Conservation (phyloP, 441 rosid species). For the Euphorbia schlechtendalii region DNA sequence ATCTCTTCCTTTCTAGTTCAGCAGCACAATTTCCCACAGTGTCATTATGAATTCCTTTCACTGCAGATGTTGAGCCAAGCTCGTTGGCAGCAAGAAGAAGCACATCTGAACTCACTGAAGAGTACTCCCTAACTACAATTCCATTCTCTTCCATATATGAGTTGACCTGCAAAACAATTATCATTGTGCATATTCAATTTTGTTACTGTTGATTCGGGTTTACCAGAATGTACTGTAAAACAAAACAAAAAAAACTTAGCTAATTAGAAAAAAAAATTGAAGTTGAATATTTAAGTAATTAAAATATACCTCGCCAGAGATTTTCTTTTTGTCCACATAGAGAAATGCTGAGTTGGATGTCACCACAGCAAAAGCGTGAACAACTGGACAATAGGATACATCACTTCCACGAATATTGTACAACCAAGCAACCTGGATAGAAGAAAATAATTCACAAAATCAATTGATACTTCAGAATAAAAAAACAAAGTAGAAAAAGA, state of each 20-base stretch:
- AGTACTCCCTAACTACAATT: slow-evolving; percentile 65
- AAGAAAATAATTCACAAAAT: slow-evolving; percentile 6
- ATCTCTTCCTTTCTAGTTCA: slow-evolving; percentile 25
- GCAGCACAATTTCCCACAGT: slow-evolving; percentile 17
- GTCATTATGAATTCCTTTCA: slow-evolving; percentile 17
- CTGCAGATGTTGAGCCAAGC: slow-evolving; percentile 35
- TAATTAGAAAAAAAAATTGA: too few species aligned
- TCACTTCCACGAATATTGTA: slow-evolving; percentile 93
- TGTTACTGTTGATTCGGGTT: neutral
- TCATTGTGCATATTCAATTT: slow-evolving; percentile 1
- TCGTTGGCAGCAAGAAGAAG: slow-evolving; percentile 51
- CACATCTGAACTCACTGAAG: slow-evolving; percentile 61
- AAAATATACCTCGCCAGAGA: slow-evolving; percentile 57
- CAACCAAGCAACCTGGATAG: slow-evolving; percentile 92
- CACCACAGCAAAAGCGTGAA: slow-evolving; percentile 87
- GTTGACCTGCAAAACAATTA: slow-evolving; percentile 38
- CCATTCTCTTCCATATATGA: slow-evolving; percentile 45
- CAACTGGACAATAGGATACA: slow-evolving; percentile 88
- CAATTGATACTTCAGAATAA: neutral
- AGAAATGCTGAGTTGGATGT: slow-evolving; percentile 61
- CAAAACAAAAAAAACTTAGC: too few species aligned
- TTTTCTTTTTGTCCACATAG: slow-evolving; percentile 75
- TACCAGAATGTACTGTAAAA: neutral
- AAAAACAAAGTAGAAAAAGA: neutral
- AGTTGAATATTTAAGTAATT: too few species aligned